A percentile compares a stretch with the other conserved stretches of the same genome.
These are phyloP conservation scores for Gentiana macrophylla DNA, from an alignment of 257 asterid species.

Conservation along the genomic window DNA sequence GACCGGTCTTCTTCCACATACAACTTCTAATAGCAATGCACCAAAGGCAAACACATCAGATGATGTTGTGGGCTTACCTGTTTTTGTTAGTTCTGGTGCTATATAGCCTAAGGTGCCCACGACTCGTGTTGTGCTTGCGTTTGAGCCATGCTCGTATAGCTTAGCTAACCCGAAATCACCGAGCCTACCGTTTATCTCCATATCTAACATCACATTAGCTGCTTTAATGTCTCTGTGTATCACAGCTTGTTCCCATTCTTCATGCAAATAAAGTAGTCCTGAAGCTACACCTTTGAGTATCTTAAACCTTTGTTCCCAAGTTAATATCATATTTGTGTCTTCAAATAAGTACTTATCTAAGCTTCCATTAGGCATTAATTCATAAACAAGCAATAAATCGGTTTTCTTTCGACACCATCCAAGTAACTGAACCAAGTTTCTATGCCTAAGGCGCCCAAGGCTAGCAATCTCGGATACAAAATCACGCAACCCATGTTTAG, in stretches of 20 bases:
- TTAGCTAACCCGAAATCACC: constrained; percentile 84
- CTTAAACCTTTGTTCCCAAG: constrained; percentile 64
- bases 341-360: constrained; percentile 50
- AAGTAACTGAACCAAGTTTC: constrained; percentile 44
- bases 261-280: constrained; percentile 50
- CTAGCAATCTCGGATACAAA: constrained; percentile 44
- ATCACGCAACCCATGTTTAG: constrained; percentile 51
- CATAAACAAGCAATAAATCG: constrained; percentile 60
- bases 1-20: constrained; percentile 67
- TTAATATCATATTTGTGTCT: constrained; percentile 25
- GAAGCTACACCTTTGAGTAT: constrained; percentile 57
- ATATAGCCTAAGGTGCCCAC: constrained; percentile 73
- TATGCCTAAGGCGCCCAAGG: constrained; percentile 65
- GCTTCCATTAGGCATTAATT: constrained; percentile 75
- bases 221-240: constrained; percentile 75
- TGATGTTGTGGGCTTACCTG: constrained; percentile 53
- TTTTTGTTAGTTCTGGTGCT: constrained; percentile 68
- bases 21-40: constrained; percentile 57
- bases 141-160: constrained; percentile 44
- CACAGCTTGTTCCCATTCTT: constrained; percentile 74
- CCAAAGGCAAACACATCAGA: constrained; percentile 77
- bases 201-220: constrained; percentile 52
- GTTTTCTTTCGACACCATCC: constrained; percentile 54
- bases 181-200: constrained; percentile 43
- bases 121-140: constrained; percentile 53